Evolutionary conservation across 1,139 yeast genomes (phyloP), one percentile per base, ranked within the genome.

Genomic region (Diutina pseudorugosa): DNA sequence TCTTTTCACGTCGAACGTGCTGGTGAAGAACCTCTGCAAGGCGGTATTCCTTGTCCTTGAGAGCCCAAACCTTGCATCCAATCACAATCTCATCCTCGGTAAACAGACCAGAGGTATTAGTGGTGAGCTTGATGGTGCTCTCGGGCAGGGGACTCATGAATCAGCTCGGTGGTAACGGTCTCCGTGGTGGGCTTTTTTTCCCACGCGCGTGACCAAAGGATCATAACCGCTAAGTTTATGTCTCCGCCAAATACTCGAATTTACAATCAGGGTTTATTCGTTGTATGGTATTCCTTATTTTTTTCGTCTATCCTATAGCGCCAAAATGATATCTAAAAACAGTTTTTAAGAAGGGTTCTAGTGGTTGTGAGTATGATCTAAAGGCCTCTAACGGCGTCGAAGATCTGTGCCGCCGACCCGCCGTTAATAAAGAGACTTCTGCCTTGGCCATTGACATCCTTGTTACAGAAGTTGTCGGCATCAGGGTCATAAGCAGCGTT

Each of bases 1-100:
- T 79, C 55, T 85, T 79, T 6, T 93, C 90, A 64, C 89, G 85
- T 61, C 88, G 80, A 51, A 77, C 67, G 58, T 87, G 91, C 52
- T 81, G 77, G 42, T 93, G 91, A 51, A 94, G 72, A 47, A 93
- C 80, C 64, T 93, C 98, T 0, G 98, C 97, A 48, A 83, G 66
- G 55, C 97, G 73, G 56, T 75, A 77, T 57, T 85, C 90, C 27
- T 82, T 89, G 61, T 90, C 96, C 63, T 93, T 90, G 55, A 75
- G 74, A 2, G 86, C 95, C 67, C 75, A 85, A 19, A 88, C 84
- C 65, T 88, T 90, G 63, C 93, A 87, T 20, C 96, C 96, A 0
- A 81, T 73, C 11, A 74, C 62, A 42, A 85, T 72, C 53, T 83
- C 86, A 7, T 74, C 78, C 0, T 70, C 61, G 16, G 68, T 57